Evolutionary conservation across 1,284 basidiomycete species (phyloP).

Genomic region (Veloporphyrellus conicus): DNA sequence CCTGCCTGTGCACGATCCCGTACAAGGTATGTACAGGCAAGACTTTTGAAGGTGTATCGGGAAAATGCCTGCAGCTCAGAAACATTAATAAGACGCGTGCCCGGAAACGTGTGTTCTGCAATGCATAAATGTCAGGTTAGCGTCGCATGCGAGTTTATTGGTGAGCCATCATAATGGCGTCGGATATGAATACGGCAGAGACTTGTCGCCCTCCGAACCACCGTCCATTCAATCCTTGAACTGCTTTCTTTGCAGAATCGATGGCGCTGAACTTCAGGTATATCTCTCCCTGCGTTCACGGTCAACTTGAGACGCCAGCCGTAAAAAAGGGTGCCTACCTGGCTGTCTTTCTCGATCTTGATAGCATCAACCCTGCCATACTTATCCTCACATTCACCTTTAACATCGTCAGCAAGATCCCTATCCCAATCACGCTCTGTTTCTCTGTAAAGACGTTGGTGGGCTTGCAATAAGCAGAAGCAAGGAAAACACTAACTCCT

Average conservation of each 20-base stretch:
- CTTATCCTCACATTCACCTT: conserved; percentile 87
- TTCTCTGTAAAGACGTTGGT: conserved; percentile 55
- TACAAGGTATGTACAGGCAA: conserved; percentile 34
- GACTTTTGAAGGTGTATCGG: conserved; percentile 29
- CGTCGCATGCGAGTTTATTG: conserved; percentile 42
- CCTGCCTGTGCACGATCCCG: conserved; percentile 34
- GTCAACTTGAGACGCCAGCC: background rate
- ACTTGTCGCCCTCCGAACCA: conserved; percentile 93
- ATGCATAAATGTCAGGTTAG: conserved; percentile 30
- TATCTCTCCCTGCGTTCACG: conserved; percentile 82
- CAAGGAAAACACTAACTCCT: conserved; percentile 60
- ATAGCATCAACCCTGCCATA: conserved; percentile 86
- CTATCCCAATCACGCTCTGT: conserved; percentile 95
- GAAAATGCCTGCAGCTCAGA: conserved; percentile 32
- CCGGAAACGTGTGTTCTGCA: conserved; percentile 27
- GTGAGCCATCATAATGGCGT: conserved; percentile 90
- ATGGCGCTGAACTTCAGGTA: conserved; percentile 87
- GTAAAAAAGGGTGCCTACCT: conserved; percentile 48
- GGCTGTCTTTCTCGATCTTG: conserved; percentile 90
- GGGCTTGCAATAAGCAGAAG: conserved; percentile 8
- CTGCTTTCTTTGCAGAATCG: conserved; percentile 77
- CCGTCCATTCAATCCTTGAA: conserved; percentile 88
- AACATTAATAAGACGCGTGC: conserved; percentile 28
- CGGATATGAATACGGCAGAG: conserved; percentile 81
- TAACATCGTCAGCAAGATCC: conserved; percentile 94